A percentile compares a stretch with the other conserved stretches of the same genome.
phyloP scores from a whole-genome alignment of 2,329 filamentous ascomycete species.

The Diaporthe nobilis region DNA sequence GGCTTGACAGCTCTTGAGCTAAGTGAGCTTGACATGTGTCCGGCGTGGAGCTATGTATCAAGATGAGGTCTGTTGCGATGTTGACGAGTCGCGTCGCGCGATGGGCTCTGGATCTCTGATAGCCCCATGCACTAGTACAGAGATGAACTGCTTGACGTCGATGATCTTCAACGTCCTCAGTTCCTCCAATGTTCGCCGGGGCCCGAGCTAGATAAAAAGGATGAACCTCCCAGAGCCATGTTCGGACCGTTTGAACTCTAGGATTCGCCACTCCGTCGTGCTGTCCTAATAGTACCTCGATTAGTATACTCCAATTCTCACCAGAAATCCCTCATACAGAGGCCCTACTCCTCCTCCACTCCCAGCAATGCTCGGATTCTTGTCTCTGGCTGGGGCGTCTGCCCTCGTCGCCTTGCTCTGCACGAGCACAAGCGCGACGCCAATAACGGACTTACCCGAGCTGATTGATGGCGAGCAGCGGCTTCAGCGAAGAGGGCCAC shows the following conservation, averaged over 20 bases:
- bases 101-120: not conserved
- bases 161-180: not conserved
- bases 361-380: not conserved
- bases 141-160: not conserved
- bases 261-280: too few species aligned
- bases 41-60: not conserved
- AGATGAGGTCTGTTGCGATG: not conserved
- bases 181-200: not conserved
- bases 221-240: not conserved
- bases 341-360: not conserved
- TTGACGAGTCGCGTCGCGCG: not conserved
- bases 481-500: not conserved
- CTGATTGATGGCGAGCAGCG: not conserved
- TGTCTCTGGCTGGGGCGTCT: not conserved
- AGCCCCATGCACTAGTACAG: not conserved
- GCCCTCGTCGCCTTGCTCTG: not conserved
- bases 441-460: not conserved
- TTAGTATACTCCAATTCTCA: not conserved
- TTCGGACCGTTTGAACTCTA: not conserved
- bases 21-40: not conserved
- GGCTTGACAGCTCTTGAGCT: not conserved
- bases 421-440: not conserved
- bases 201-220: conserved; percentile 3
- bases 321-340: not conserved
- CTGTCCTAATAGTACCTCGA: not conserved